Evolutionary conservation across 768 basidiomycete genomes (phyloP), one percentile per base, ranked within the genome.

Genomic region (Termitomyces sp.): DNA sequence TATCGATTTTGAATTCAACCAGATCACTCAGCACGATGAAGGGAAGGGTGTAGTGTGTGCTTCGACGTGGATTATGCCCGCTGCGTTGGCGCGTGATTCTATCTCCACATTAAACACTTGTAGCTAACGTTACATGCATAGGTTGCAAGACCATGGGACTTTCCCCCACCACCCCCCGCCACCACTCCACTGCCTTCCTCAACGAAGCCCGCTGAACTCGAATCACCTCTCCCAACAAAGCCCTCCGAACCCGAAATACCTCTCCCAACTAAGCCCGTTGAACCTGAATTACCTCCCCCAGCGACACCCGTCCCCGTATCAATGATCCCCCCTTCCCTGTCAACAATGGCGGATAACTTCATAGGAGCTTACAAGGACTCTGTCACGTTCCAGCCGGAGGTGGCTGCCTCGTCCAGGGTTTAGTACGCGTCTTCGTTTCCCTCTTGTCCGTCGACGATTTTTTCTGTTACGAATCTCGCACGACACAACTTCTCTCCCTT

Each of bases 51-150:
- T 94, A 35, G 84, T 94, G 32, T 91, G 92, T 64, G 88, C 90
- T 46, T 88, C 92, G 6, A 95, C 92, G n/a, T 94, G 92, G 88
- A 79, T 91, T 47, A 81, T 92, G 78, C 91, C 90, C 20, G 81
- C 84, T 48, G 90, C 90, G 3, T 73, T 92, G 70, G 82, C 80
- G 64, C 32, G 25, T 36, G 44, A 33, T 15, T 45, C 44, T n/a
- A 40, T 40, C 7, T 39, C n/a, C n/a, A 20, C 23, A 9, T 3
- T 29, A 29, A 4, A 3, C 29, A 29, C n/a, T n/a, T 29, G 9
- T 9, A 29, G 9, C 29, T 29, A 29, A 29, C 29, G 29, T 4
- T 29, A 29, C 29, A 29, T 29, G n/a, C 32, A 12, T 47, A 81
- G 77, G 77, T 88, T 45, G 85, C 90, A 38, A 85, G 86, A 23